Base-by-base conservation (phyloP, 2,329 filamentous ascomycete genomes). In the Ramichloridium luteum region DNA sequence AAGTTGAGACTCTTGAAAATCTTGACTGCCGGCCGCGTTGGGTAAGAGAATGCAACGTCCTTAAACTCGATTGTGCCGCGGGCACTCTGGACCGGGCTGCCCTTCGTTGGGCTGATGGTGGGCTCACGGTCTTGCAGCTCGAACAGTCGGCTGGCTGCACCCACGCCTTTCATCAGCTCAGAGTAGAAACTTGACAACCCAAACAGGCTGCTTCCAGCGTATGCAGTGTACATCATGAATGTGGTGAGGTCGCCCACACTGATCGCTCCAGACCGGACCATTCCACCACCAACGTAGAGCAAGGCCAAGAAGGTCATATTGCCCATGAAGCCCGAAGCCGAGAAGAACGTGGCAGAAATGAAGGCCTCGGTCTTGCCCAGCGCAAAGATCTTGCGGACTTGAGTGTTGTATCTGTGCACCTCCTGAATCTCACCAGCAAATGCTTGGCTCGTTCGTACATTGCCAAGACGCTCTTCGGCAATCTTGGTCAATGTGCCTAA, bases 181-280 rank as follows among this genome's bases (percentile, higher is more conserved):
- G 86, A 93, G 59, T 94, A 98, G 61, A 98, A 98, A 35, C 82
- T 84, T 3, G 85, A 93, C 2, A 98, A 66, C 3, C 90, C 90
- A 46, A 96, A 93, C 41, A 98, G 72, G 58, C 83, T 93, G 29
- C 82, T 90, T 12, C 75, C 75, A 32, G 75, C 75, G 46, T 78
- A 96, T 3, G 83, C 88, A 3, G 86, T 93, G 58, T 96, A 98
- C 88, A 98, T 96, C 62, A 98, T 72, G 59, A 98, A 98, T 0
- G 85, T 93, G 1, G 90, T 92, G 26, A 98, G 62, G 44, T 98
- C 88, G 46, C 90, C 90, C 28, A 96, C 77, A 5, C 74, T 83
- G 63, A 98, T 90, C 25, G 77, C 67, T 2, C 90, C 90, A 8
- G 72, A 74, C 46, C 85, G 78, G 17, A 98, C 90, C 61, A 94